Evolutionary conservation across 2,329 filamentous ascomycete genomes (phyloP).

Genomic region (Xylaria sp.): DNA sequence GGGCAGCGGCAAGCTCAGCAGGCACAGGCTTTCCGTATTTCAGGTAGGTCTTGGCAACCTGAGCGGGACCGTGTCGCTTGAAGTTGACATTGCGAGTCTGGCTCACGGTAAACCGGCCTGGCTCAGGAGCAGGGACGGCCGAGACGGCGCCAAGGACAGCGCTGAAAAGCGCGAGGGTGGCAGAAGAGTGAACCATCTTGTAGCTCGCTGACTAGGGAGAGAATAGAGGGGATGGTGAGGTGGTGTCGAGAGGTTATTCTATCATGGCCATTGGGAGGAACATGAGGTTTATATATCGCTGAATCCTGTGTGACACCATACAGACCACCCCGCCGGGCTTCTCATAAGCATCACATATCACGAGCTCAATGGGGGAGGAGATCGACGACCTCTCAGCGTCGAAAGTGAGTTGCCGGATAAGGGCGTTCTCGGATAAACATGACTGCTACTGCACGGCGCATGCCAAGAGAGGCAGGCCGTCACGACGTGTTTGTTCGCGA

Average conservation of each 20-base stretch:
- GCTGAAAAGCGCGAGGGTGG: conserved; percentile 38
- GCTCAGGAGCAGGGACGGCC: conserved; percentile 36
- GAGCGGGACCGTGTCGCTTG: conserved; percentile 35
- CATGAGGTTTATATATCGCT: conserved; percentile 31
- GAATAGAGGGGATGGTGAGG: conserved; percentile 9
- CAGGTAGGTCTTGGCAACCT: conserved; percentile 42
- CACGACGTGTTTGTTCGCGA: conserved; percentile 18
- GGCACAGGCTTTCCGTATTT: conserved; percentile 41
- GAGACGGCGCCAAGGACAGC: conserved; percentile 34
- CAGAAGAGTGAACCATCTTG: conserved; percentile 36
- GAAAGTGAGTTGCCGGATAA: conserved; percentile 22
- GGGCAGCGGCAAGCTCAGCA: conserved; percentile 31
- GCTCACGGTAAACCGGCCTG: conserved; percentile 36
- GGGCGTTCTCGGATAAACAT: conserved; percentile 20
- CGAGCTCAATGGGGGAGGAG: conserved; percentile 33
- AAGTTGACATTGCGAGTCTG: conserved; percentile 40
- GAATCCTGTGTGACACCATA: conserved; percentile 11
- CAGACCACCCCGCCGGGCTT: conserved; percentile 13
- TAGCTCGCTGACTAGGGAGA: neutral
- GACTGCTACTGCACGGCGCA: conserved; percentile 26
- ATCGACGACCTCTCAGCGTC: conserved; percentile 25
- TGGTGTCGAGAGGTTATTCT: conserved; percentile 13
- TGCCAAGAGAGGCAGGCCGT: conserved; percentile 39
- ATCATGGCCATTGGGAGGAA: conserved; percentile 12
- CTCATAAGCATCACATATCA: neutral